These are phyloP conservation scores for Singerocomus inundabilis DNA, from an alignment of 1,284 basidiomycete genomes.

Conservation along the genomic window DNA sequence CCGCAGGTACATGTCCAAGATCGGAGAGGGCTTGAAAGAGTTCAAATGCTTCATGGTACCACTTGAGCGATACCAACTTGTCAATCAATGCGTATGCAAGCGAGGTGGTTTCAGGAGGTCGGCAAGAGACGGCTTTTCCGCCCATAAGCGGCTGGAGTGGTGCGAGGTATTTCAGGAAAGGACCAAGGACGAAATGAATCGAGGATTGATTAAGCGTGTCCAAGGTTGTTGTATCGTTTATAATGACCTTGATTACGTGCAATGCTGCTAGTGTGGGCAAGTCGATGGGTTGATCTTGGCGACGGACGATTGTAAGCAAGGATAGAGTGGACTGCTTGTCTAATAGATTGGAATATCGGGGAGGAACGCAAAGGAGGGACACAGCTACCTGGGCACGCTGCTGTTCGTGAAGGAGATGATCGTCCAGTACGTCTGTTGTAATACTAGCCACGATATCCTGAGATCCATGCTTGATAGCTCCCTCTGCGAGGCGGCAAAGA, in stretches of 20 bases:
- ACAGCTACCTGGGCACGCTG: slow-evolving; percentile 29
- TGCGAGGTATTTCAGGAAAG: slow-evolving; percentile 23
- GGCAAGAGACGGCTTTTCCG: slow-evolving; percentile 23
- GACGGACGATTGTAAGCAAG: slow-evolving; percentile 27
- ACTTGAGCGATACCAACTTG: slow-evolving; percentile 35
- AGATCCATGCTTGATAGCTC: slow-evolving; percentile 32
- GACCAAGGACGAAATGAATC: slow-evolving; percentile 19
- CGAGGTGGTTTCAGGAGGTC: slow-evolving; percentile 22
- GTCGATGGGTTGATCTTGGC: slow-evolving; percentile 11
- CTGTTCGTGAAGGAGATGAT: slow-evolving; percentile 17
- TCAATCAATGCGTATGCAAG: slow-evolving; percentile 30
- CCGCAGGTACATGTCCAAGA: slow-evolving; percentile 34
- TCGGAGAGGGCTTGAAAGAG: slow-evolving; percentile 46
- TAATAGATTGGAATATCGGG: slow-evolving; percentile 18
- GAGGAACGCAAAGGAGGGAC: slow-evolving; percentile 28
- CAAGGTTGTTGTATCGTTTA: slow-evolving; percentile 15
- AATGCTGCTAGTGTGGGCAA: slow-evolving; percentile 21
- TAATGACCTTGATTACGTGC: slow-evolving; percentile 23
- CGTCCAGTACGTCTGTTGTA: slow-evolving; percentile 36
- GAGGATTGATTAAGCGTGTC: slow-evolving; percentile 16
- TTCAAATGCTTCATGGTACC: slow-evolving; percentile 36
- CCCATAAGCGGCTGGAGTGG: slow-evolving; percentile 17
- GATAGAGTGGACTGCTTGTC: slow-evolving; percentile 23
- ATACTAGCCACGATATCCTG: slow-evolving; percentile 35
- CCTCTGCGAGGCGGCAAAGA: slow-evolving; percentile 30